Percentiles rank a stretch among this genome's conserved stretches.
Evolutionary conservation across 345 rosid species (phyloP).

Genomic region (Nephelium lappaceum): DNA sequence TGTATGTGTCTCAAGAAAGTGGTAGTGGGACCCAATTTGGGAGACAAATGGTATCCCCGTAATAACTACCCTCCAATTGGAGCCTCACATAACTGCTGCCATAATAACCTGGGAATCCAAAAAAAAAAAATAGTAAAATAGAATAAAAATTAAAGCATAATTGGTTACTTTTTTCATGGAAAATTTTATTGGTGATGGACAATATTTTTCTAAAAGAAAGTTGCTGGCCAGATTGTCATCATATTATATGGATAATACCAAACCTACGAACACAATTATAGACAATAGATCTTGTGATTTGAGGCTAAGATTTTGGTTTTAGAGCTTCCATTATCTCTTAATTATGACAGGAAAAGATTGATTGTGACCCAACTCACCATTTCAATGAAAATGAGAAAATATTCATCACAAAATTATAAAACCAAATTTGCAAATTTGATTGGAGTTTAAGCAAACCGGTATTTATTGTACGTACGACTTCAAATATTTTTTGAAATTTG

Average conservation of each 20-base stretch:
- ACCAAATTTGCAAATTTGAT: neutral
- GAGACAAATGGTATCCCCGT: constrained; percentile 46
- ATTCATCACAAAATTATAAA: neutral
- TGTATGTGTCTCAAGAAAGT: constrained; percentile 4
- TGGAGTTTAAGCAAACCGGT: neutral
- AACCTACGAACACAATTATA: constrained; percentile 4
- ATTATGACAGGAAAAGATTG: neutral
- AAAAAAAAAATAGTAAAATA: neutral
- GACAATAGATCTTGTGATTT: constrained; percentile 11
- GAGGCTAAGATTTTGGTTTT: neutral
- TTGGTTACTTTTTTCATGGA: neutral
- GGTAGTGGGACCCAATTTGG: constrained; percentile 33
- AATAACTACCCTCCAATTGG: constrained; percentile 31
- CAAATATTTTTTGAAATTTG: too few species aligned
- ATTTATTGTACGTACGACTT: too few species aligned
- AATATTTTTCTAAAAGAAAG: neutral
- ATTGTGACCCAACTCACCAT: constrained; percentile 1
- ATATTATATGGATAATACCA: constrained; percentile 14
- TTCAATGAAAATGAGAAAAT: neutral
- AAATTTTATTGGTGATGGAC: neutral
- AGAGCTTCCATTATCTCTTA: constrained; percentile 14
- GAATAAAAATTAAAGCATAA: neutral
- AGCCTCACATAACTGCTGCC: constrained; percentile 6
- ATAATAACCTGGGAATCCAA: neutral
- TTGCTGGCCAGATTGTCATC: constrained; percentile 16